Base-by-base conservation (phyloP, 176 grass and related monocot genomes). In the Cymbopogon citratus region DNA sequence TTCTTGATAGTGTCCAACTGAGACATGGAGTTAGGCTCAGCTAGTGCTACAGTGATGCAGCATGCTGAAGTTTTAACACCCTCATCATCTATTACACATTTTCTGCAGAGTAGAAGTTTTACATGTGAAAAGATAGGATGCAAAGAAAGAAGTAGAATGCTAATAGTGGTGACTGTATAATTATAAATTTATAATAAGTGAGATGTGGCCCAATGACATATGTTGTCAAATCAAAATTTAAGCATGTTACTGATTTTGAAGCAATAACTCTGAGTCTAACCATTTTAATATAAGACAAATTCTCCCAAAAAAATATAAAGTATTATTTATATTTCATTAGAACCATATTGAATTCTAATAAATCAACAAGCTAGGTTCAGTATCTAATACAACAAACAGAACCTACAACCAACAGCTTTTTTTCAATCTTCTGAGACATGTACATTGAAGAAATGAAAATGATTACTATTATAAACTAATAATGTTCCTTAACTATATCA, bases 1-100 rank as follows among this genome's bases (percentile, higher is more conserved):
- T 91, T 80, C 79, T 87, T 91, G 81, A 93, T 73, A 66, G 52
- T 90, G 35, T 94, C 90, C 81, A 98, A 81, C 46, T 89, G 77
- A 84, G 51, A 74, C 21, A 38, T 54, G 4, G 60, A 82, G 49
- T 89, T 75, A 49, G 86, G 70, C 60, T 85, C 83, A 44, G 31
- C 75, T 57, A 86, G 84, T 76, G 68, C 87, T 75, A 83, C 81
- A 63, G 83, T 40, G 88, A 98, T 74, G 73, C 92, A 98, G 79
- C 89, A 90, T 81, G 66, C 70, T 48, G 72, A 62, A 57, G 76
- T 80, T 33, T 82, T 73, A 54, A 84, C 40, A 43, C 34, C 67
- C 51, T 79, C 16, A 24, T 68, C 44, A 51, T 35, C 40, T 44
- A 72, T 71, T 23, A 74, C 80, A 66, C 89, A 89, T 80, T 79